These are phyloP conservation scores for Venturia nashicola DNA, from an alignment of 2,329 filamentous ascomycete species.

Conservation along the genomic window DNA sequence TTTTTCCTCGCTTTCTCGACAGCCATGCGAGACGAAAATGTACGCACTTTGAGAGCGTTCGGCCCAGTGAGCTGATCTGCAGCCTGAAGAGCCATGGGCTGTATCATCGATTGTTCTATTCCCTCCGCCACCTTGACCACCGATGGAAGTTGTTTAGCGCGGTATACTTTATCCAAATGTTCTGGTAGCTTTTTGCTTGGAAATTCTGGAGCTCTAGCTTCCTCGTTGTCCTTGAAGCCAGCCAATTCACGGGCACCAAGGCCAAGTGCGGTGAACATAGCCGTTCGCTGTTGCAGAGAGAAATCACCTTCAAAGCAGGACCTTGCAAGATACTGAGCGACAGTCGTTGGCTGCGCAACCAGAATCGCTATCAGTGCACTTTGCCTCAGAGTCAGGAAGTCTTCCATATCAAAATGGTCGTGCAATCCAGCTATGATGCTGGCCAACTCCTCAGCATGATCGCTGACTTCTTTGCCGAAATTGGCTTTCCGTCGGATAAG, in stretches of 20 bases:
- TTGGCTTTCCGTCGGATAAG: conserved; percentile 80
- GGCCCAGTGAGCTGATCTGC: conserved; percentile 72
- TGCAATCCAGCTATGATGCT: conserved; percentile 66
- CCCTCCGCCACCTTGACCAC: conserved; percentile 56
- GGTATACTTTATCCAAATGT: conserved; percentile 61
- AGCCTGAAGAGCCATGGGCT: conserved; percentile 68
- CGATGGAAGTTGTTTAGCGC: conserved; percentile 40
- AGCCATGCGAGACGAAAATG: conserved; percentile 68
- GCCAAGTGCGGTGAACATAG: conserved; percentile 70
- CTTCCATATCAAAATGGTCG: conserved; percentile 70
- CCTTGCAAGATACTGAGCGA: conserved; percentile 74
- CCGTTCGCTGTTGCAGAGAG: conserved; percentile 71
- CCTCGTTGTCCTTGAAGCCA: conserved; percentile 48
- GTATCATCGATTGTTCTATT: conserved; percentile 61
- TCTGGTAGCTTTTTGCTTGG: conserved; percentile 70
- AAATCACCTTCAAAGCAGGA: conserved; percentile 89
- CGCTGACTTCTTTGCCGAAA: conserved; percentile 77
- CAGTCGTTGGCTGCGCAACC: conserved; percentile 59
- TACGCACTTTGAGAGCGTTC: conserved; percentile 75
- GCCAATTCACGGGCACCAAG: conserved; percentile 75
- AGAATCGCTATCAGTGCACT: conserved; percentile 75
- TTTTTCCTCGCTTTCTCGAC: conserved; percentile 47
- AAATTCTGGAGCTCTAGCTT: conserved; percentile 40
- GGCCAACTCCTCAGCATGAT: conserved; percentile 73
- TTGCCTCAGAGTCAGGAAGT: conserved; percentile 63